These are phyloP conservation scores for Trichomonascaceae sp. DNA, from an alignment of 1,139 yeast genomes.

Conservation along the genomic window DNA sequence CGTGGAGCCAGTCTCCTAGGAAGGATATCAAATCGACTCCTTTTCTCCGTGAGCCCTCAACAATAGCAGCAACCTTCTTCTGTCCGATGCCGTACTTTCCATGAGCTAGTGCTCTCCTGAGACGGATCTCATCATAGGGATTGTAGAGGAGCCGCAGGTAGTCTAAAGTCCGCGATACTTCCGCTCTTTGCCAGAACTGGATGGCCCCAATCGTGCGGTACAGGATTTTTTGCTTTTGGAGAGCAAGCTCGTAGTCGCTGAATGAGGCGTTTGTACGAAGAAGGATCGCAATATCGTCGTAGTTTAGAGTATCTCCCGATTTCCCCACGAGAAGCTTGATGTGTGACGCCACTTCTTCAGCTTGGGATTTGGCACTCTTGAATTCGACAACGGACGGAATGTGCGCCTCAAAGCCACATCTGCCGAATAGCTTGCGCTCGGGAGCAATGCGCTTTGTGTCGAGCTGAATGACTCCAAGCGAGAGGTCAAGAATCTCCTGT, in stretches of 20 bases:
- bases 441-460: conserved; percentile 25
- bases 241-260: conserved; percentile 45
- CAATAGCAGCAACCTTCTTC: neutral
- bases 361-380: conserved; percentile 37
- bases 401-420: neutral
- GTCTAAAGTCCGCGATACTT: conserved; percentile 49
- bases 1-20: neutral
- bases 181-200: conserved; percentile 71
- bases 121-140: neutral
- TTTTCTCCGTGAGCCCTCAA: neutral
- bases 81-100: neutral
- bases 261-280: conserved; percentile 52
- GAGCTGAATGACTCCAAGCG: conserved; percentile 56
- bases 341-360: conserved; percentile 44
- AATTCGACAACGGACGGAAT: conserved; percentile 35
- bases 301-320: conserved; percentile 24
- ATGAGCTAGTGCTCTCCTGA: neutral
- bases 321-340: conserved; percentile 25
- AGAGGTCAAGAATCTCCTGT: conserved; percentile 44
- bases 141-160: conserved; percentile 40
- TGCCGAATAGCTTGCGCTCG: conserved; percentile 2
- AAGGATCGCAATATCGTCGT: conserved; percentile 55
- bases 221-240: conserved; percentile 44
- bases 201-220: conserved; percentile 56
- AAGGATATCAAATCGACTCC: neutral